These are phyloP conservation scores for Adansonia madagascariensis DNA, from an alignment of 441 rosid genomes.

Conservation along the genomic window DNA sequence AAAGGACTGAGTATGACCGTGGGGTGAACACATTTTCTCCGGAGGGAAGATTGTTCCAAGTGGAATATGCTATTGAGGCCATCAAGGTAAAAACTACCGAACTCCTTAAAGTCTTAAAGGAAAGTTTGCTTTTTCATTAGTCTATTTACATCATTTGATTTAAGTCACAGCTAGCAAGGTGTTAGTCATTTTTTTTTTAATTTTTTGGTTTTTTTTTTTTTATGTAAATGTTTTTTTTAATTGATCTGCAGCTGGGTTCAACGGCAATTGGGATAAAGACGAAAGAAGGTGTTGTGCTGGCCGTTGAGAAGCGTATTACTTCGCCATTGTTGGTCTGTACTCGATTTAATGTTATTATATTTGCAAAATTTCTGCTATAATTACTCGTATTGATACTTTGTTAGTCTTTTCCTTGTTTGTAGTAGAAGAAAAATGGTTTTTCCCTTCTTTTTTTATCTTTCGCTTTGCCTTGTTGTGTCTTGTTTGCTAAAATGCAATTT, in stretches of 20 bases:
- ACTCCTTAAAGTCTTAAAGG: background rate
- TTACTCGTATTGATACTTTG: background rate
- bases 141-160: background rate
- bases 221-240: constrained; percentile 3
- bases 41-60: constrained; percentile 93
- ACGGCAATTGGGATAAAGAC: constrained; percentile 97
- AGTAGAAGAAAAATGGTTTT: background rate
- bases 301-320: constrained; percentile 97
- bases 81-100: constrained; percentile 63
- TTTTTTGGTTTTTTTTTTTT: constrained; percentile 16
- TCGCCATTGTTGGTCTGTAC: constrained; percentile 77
- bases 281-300: constrained; percentile 95
- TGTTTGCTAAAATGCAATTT: background rate
- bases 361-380: background rate
- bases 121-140: background rate
- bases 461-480: background rate
- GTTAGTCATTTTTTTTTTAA: background rate
- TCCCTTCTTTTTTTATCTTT: background rate
- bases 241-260: constrained; percentile 77
- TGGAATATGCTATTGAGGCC: constrained; percentile 98
- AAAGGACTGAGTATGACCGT: constrained; percentile 96
- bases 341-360: constrained; percentile 21
- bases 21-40: constrained; percentile 99
- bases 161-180: background rate
- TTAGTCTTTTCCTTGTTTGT: background rate